Evolutionary conservation across 2,329 filamentous ascomycete species (phyloP).

Genomic region (Talaromyces piceae): DNA sequence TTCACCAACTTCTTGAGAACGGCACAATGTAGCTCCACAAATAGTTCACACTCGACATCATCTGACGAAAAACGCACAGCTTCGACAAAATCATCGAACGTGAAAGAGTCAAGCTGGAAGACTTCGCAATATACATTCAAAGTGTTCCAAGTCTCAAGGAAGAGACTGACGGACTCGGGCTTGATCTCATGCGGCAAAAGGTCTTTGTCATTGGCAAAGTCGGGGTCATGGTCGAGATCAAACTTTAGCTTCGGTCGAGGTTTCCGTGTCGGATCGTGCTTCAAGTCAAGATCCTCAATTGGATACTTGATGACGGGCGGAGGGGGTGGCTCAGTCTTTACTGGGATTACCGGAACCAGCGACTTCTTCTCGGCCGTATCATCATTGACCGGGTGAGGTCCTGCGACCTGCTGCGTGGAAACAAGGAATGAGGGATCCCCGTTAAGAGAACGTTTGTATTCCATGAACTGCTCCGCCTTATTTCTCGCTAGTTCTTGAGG

Average conservation of each 20-base stretch:
- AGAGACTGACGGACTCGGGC: slow-evolving; percentile 75
- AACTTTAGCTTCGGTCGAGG: slow-evolving; percentile 72
- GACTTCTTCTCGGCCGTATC: slow-evolving; percentile 28
- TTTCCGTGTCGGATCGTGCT: slow-evolving; percentile 54
- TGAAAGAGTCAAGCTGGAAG: slow-evolving; percentile 91
- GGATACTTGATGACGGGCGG: slow-evolving; percentile 84
- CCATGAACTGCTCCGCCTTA: slow-evolving; percentile 41
- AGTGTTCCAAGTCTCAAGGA: slow-evolving; percentile 92
- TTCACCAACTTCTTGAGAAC: slow-evolving; percentile 81
- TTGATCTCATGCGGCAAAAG: slow-evolving; percentile 48
- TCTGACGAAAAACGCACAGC: slow-evolving; percentile 71
- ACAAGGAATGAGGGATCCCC: slow-evolving; percentile 37
- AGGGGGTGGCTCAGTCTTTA: slow-evolving; percentile 49
- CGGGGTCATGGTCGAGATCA: slow-evolving; percentile 59
- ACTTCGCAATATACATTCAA: slow-evolving; percentile 97
- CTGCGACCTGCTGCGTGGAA: slow-evolving; percentile 19
- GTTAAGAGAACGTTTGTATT: slow-evolving; percentile 42
- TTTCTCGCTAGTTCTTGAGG: slow-evolving; percentile 40
- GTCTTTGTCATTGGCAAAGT: slow-evolving; percentile 41
- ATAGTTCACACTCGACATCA: slow-evolving; percentile 70
- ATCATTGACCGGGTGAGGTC: slow-evolving; percentile 24
- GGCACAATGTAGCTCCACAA: slow-evolving; percentile 86
- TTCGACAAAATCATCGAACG: slow-evolving; percentile 91
- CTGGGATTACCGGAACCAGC: slow-evolving; percentile 29
- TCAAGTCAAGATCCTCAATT: slow-evolving; percentile 84